Evolutionary conservation across 2,329 filamentous ascomycete species (phyloP), one percentile per base, ranked within the genome.

Genomic region (Dryadomyces sulphureus): DNA sequence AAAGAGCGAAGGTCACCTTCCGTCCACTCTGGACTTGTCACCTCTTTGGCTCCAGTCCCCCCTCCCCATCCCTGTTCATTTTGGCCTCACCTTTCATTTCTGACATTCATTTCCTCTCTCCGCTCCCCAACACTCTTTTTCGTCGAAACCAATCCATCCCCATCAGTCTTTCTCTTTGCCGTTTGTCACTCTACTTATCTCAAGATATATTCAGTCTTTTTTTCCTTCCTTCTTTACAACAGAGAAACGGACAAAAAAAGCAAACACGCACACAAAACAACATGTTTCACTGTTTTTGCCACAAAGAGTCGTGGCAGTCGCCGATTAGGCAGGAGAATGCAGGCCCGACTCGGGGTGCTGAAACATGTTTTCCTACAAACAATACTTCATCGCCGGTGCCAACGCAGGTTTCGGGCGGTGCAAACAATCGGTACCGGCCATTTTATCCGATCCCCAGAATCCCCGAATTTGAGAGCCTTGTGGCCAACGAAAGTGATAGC

Each of bases 401-500:
- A n/a, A n/a, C n/a, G n/a, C n/a, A n/a, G n/a, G n/a, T n/a, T n/a
- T n/a, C n/a, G n/a, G n/a, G n/a, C n/a, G n/a, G 17, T 16, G 17
- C 25, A 22, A 45, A 46, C 21, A 38, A n/a, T 16, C 42, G 14
- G 12, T 17, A 32, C 12, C 20, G 11, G 9, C 32, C 34, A 19
- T 6, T 25, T 24, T 43, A 35, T 25, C 38, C 38, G 8, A 25
- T 45, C 5, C 50, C 50, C 36, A 48, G 25, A 9, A 48, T 50
- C 25, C 46, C 50, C 2, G 50, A 45, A 7, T 48, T 50, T 34
- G 49, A 52, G 17, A 43, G 41, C 17, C 52, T 66, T 0, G 54
- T 58, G 8, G 56, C 59, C 5, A 60, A 65, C 24, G 62, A 69
- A 41, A 66, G 65, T 3, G 62, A 65, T 17, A 58, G 63, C 25